Evolutionary conservation across 2,329 filamentous ascomycete species (phyloP).

Genomic region (Pseudogymnoascus sp.): DNA sequence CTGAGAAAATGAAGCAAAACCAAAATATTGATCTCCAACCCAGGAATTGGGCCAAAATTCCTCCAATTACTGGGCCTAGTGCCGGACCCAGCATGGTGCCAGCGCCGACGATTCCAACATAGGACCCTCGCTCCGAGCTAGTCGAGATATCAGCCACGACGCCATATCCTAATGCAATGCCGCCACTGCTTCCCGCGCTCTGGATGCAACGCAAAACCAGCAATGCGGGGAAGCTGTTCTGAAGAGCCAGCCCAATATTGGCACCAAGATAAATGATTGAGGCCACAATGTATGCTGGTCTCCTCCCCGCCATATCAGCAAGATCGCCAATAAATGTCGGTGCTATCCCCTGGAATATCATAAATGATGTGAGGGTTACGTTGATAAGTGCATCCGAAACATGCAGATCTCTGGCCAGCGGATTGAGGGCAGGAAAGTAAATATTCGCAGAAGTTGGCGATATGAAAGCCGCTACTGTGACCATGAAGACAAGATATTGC

Average conservation of each 20-base stretch:
- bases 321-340: constrained; percentile 9
- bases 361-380: constrained; percentile 11
- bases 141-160: constrained; percentile 67
- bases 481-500: constrained; percentile 47
- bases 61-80: constrained; percentile 38
- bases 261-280: constrained; percentile 45
- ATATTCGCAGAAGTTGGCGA: constrained; percentile 19
- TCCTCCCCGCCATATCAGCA: constrained; percentile 43
- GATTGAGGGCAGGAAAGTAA: neutral
- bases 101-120: constrained; percentile 55
- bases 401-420: neutral
- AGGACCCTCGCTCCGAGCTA: constrained; percentile 62
- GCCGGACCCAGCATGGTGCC: constrained; percentile 43
- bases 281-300: constrained; percentile 44
- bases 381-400: constrained; percentile 10
- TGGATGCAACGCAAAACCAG: constrained; percentile 1
- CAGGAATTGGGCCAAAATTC: constrained; percentile 36
- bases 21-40: constrained; percentile 42
- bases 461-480: constrained; percentile 35
- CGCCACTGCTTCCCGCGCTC: constrained; percentile 36
- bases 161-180: constrained; percentile 63
- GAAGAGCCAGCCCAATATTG: constrained; percentile 44
- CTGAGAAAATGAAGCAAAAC: constrained; percentile 35
- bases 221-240: constrained; percentile 37
- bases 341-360: constrained; percentile 6